These are phyloP conservation scores for Selaginella tamariscina DNA, from an alignment of 75 land plant genomes.

Conservation along the genomic window DNA sequence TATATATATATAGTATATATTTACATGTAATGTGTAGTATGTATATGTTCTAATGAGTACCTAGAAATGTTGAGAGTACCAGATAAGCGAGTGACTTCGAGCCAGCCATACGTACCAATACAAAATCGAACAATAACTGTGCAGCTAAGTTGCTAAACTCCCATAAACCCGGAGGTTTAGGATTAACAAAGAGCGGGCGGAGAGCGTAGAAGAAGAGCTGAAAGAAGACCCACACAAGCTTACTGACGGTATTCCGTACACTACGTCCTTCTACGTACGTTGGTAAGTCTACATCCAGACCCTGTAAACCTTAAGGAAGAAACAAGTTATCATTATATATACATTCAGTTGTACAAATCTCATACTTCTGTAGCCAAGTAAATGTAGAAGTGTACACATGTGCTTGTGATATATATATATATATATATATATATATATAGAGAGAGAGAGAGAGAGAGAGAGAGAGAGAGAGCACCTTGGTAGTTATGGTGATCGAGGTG, in stretches of 20 bases:
- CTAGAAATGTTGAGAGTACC: slow-evolving; percentile 80
- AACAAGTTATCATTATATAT: too few species aligned
- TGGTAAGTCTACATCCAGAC: slow-evolving; percentile 89
- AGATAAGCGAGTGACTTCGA: slow-evolving; percentile 70
- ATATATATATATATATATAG: too few species aligned
- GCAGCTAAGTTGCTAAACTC: slow-evolving; percentile 48
- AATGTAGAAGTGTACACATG: too few species aligned
- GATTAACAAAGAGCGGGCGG: slow-evolving; percentile 80
- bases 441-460: too few species aligned
- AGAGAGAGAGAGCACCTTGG: too few species aligned
- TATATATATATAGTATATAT: too few species aligned
- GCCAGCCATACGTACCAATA: slow-evolving; percentile 51
- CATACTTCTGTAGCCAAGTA: too few species aligned
- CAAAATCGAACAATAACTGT: slow-evolving; percentile 50
- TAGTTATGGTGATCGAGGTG: slow-evolving; percentile 91
- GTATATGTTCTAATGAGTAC: too few species aligned
- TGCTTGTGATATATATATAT: too few species aligned
- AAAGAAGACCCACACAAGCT: slow-evolving; percentile 70
- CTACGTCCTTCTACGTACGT: slow-evolving; percentile 51
- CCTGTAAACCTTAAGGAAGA: too few species aligned
- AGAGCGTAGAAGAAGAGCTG: slow-evolving; percentile 95
- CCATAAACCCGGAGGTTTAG: slow-evolving; percentile 93
- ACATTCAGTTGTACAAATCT: too few species aligned
- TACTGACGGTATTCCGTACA: slow-evolving; percentile 47
- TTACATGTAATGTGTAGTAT: too few species aligned